These are phyloP conservation scores for Truncatella angustata DNA, from an alignment of 2,329 filamentous ascomycete species.

Conservation along the genomic window DNA sequence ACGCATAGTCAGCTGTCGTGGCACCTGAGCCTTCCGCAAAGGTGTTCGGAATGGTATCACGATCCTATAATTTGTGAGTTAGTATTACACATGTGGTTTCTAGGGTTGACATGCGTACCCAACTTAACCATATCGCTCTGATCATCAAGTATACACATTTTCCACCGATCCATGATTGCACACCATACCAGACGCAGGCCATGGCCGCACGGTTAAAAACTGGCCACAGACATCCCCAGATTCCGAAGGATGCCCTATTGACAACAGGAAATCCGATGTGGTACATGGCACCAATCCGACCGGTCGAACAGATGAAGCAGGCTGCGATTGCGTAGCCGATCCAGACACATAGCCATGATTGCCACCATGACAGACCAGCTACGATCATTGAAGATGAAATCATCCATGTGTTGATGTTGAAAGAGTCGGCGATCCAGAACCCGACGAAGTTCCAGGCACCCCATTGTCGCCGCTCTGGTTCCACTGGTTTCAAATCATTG, in stretches of 20 bases:
- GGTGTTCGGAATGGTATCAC: constrained; percentile 61
- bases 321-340: constrained; percentile 78
- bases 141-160: constrained; percentile 89
- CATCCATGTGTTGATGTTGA: constrained; percentile 95
- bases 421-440: constrained; percentile 82
- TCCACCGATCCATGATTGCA: constrained; percentile 82
- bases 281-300: constrained; percentile 81
- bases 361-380: constrained; percentile 82
- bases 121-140: constrained; percentile 73
- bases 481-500: constrained; percentile 77
- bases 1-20: constrained; percentile 71
- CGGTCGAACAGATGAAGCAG: constrained; percentile 73
- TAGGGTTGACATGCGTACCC: constrained; percentile 50
- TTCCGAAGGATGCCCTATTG: constrained; percentile 75
- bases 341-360: constrained; percentile 87
- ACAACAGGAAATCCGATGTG: constrained; percentile 88
- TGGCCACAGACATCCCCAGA: constrained; percentile 88
- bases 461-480: constrained; percentile 79
- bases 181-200: constrained; percentile 85
- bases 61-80: constrained; percentile 31
- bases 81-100: neutral
- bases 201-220: constrained; percentile 87
- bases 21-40: constrained; percentile 67
- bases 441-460: constrained; percentile 83
- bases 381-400: constrained; percentile 82